Evolutionary conservation across 2,329 filamentous ascomycete genomes (phyloP).

Genomic region (Trichoderma sp.): DNA sequence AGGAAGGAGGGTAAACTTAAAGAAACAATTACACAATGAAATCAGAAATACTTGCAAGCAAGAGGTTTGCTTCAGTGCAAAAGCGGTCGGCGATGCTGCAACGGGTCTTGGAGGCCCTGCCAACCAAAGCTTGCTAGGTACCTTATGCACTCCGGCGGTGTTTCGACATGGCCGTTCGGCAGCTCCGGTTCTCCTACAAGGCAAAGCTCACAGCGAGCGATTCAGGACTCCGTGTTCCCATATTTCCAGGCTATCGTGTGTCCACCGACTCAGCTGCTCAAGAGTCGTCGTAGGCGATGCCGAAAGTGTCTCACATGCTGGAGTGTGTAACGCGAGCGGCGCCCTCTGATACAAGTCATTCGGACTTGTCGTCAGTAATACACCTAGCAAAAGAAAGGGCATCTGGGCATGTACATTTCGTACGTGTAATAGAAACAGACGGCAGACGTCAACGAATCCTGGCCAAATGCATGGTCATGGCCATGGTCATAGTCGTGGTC

Average conservation of each 20-base stretch:
- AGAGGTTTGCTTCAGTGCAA: not conserved
- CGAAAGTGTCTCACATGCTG: constrained; percentile 11
- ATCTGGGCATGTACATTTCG: no score
- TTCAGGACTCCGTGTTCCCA: not conserved
- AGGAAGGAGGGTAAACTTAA: not conserved
- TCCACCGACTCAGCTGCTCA: not conserved
- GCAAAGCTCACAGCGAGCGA: constrained; percentile 11
- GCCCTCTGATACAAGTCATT: constrained; percentile 10
- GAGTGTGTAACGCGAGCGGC: constrained; percentile 18
- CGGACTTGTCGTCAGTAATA: not conserved
- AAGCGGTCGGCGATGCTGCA: constrained; percentile 13
- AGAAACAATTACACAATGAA: not conserved
- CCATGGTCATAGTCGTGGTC: not conserved
- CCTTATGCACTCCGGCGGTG: constrained; percentile 9
- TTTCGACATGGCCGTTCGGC: constrained; percentile 18
- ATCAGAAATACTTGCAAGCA: not conserved
- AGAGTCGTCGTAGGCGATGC: constrained; percentile 11
- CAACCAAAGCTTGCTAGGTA: constrained; percentile 11
- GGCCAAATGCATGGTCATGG: constrained; percentile 15
- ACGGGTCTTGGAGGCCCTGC: constrained; percentile 2
- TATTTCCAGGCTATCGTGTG: no score
- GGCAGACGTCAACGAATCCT: constrained; percentile 4
- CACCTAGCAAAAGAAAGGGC: no score
- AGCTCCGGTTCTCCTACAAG: constrained; percentile 11
- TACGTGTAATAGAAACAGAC: not conserved